These are phyloP conservation scores for Uronychia setigera DNA, from an alignment of 73 alveolate genomes.

Conservation along the genomic window DNA sequence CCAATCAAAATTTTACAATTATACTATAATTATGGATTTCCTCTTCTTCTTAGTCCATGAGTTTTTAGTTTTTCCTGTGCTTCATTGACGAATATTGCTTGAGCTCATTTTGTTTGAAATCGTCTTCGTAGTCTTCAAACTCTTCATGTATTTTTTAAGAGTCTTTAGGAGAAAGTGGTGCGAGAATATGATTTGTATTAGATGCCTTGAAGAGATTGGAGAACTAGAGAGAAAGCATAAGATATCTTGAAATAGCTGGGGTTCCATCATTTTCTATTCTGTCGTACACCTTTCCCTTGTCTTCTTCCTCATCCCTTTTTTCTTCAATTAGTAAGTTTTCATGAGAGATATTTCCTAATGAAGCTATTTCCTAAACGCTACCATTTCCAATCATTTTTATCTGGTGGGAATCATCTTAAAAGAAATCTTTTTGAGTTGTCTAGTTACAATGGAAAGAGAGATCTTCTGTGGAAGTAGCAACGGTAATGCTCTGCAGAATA, in stretches of 20 bases:
- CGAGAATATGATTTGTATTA: not conserved
- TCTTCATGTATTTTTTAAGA: too few relatives aligned
- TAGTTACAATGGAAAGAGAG: not conserved
- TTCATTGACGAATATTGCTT: too few relatives aligned
- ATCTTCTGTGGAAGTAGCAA: not conserved
- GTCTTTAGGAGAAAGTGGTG: not conserved
- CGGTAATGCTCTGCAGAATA: not conserved
- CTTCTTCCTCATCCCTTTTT: not conserved
- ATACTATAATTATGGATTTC: too few relatives aligned
- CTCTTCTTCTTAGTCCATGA: too few relatives aligned
- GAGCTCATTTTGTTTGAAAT: too few relatives aligned
- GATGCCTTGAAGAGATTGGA: not conserved
- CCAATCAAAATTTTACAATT: too few relatives aligned
- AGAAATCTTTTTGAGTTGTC: not conserved
- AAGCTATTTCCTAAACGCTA: not conserved
- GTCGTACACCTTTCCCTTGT: not conserved
- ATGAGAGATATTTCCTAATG: not conserved
- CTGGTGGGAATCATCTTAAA: not conserved
- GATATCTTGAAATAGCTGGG: not conserved
- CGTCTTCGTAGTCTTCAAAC: too few relatives aligned
- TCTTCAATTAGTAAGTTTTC: too few relatives aligned
- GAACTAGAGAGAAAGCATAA: not conserved
- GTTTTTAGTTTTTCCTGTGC: too few relatives aligned
- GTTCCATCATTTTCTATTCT: not conserved
- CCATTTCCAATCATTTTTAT: not conserved